Base-by-base conservation (phyloP, 257 asterid genomes). In the Ilex asprella region DNA sequence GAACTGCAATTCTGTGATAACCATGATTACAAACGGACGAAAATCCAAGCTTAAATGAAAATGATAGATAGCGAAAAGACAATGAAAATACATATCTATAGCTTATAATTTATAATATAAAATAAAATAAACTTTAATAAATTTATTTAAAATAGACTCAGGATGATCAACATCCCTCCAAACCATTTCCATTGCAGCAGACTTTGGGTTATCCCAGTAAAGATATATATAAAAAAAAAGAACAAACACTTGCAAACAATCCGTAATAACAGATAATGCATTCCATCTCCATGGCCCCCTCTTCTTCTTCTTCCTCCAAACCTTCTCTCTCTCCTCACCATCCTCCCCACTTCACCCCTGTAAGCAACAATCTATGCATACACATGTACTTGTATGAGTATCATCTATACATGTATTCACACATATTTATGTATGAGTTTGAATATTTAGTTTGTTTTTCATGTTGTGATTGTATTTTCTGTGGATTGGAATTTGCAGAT, bases 261-360 rank as follows among this genome's bases (percentile, higher is more conserved):
- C 41, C 5, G 8, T 35, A 35, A 35, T 8, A 3, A 35, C 41
- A 35, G 52, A 56, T 46, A 11, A 59, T 65, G 69, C 67, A 71
- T 72, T 71, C 86, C 31, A 84, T 85, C 93, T 91, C 96, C 7
- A 64, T 46, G 52, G 52, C 68, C 21, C 63, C 84, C 55, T 76
- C 86, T 62, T 79, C 86, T 16, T 59, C 78, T 3, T 76, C 83
- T 29, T 67, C 75, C 35, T 72, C 71, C 56, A 84, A 70, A 62
- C 61, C 82, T 59, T 64, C 89, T 31, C 61, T 84, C 65, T 88
- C 96, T 53, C 94, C 96, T 61, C 91, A 73, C 69, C 79, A 70
- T 59, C 81, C 86, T 55, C 75, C 86, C 70, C 91, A 85, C n/a
- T 86, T 91, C 75, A 84, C 94, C 58, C 95, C 96, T 39, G 97